Percentiles rank a stretch among this genome's conserved stretches.
These are phyloP conservation scores for Arabidopsis hybrid DNA, from an alignment of 441 rosid species.

Conservation along the genomic window DNA sequence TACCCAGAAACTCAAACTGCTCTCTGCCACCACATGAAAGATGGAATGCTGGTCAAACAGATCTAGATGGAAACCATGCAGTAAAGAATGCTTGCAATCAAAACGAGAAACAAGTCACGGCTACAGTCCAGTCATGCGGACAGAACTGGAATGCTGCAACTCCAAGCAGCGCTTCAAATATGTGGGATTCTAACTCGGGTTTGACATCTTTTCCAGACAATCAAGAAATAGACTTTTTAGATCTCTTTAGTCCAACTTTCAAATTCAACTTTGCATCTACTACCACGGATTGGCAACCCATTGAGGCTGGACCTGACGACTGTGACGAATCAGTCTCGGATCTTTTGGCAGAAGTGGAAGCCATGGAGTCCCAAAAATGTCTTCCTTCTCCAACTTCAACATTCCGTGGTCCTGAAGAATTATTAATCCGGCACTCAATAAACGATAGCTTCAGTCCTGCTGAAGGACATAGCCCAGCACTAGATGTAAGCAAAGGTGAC, in stretches of 20 bases:
- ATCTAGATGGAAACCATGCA: slow-evolving; percentile 39
- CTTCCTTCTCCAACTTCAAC: slow-evolving; percentile 90
- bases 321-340: slow-evolving; percentile 97
- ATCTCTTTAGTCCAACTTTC: slow-evolving; percentile 56
- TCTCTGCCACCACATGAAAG: slow-evolving; percentile 43
- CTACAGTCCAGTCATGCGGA: slow-evolving; percentile 61
- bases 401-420: slow-evolving; percentile 54
- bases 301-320: slow-evolving; percentile 68
- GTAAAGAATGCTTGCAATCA: slow-evolving; percentile 44
- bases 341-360: slow-evolving; percentile 97
- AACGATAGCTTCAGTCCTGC: slow-evolving; percentile 80
- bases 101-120: slow-evolving; percentile 53
- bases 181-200: slow-evolving; percentile 58
- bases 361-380: slow-evolving; percentile 88
- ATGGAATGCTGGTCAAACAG: slow-evolving; percentile 47
- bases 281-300: slow-evolving; percentile 70
- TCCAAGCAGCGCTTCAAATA: slow-evolving; percentile 50
- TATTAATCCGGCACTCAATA: slow-evolving; percentile 63
- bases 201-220: slow-evolving; percentile 53
- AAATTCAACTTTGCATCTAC: slow-evolving; percentile 52
- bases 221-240: slow-evolving; percentile 62
- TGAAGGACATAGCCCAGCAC: slow-evolving; percentile 69
- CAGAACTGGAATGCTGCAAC: slow-evolving; percentile 70
- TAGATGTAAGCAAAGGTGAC: slow-evolving; percentile 68
- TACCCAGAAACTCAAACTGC: slow-evolving; percentile 51